Evolutionary conservation across 208 protist species (phyloP).

Genomic region (Angomonas deanei): DNA sequence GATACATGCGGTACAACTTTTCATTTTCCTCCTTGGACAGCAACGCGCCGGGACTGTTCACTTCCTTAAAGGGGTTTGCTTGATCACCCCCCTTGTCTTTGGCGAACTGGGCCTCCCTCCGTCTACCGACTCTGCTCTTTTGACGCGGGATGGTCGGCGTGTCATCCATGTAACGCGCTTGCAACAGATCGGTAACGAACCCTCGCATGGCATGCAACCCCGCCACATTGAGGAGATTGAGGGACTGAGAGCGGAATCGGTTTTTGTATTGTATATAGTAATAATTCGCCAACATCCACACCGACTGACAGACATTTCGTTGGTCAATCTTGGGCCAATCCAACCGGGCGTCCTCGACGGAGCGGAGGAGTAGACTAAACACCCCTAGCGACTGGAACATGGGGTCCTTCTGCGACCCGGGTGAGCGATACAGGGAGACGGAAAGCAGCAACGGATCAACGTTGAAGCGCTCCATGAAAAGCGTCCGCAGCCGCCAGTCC

Average conservation of each 20-base stretch:
- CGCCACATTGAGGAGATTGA: slow-evolving; percentile 68
- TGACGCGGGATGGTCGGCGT: slow-evolving; percentile 16
- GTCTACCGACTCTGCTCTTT: slow-evolving; percentile 34
- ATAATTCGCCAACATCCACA: slow-evolving; percentile 58
- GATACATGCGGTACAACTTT: neutral
- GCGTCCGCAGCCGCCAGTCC: slow-evolving; percentile 26
- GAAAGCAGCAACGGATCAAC: slow-evolving; percentile 60
- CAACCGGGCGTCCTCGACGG: slow-evolving; percentile 57
- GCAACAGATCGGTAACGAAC: slow-evolving; percentile 64
- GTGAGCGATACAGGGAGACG: slow-evolving; percentile 72
- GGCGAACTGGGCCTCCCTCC: slow-evolving; percentile 8
- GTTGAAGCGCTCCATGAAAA: slow-evolving; percentile 49
- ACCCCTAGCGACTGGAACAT: slow-evolving; percentile 58
- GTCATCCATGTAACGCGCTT: slow-evolving; percentile 15
- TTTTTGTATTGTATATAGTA: slow-evolving; percentile 67
- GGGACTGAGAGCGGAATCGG: slow-evolving; percentile 48
- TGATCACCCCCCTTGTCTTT: neutral
- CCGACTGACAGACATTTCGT: slow-evolving; percentile 37
- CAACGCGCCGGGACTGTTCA: neutral
- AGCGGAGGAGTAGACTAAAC: slow-evolving; percentile 61
- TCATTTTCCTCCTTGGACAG: neutral
- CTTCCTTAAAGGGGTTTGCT: neutral
- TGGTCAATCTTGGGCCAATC: slow-evolving; percentile 64
- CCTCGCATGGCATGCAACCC: slow-evolving; percentile 64
- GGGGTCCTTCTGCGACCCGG: slow-evolving; percentile 58